Conservation (phyloP, 768 basidiomycete species). For the Lactarius sanguifluus region DNA sequence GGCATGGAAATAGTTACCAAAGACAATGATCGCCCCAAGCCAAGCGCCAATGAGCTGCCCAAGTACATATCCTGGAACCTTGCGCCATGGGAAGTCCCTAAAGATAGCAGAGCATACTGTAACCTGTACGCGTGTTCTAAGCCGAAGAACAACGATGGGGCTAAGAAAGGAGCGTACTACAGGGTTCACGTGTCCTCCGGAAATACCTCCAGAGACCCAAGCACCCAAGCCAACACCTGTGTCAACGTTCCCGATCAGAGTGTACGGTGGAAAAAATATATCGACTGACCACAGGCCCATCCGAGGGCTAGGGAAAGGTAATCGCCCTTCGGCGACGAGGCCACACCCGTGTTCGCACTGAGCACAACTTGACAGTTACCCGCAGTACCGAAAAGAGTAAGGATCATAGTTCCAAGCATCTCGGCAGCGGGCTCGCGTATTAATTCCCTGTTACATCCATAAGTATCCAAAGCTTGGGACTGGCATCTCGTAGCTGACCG, state of each 20-base stretch:
- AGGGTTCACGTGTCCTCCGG: conserved; percentile 61
- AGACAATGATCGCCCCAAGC: conserved; percentile 55
- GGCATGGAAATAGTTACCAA: conserved; percentile 66
- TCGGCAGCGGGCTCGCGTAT: conserved; percentile 34
- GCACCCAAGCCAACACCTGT: conserved; percentile 63
- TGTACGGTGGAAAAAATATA: not conserved
- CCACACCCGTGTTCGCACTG: conserved; percentile 27
- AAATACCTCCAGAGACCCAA: conserved; percentile 64
- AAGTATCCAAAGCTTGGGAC: not conserved
- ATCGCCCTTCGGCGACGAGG: conserved; percentile 32
- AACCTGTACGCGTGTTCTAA: conserved; percentile 41
- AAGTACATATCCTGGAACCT: conserved; percentile 69
- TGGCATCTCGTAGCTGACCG: conserved; percentile 19
- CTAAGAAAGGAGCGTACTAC: conserved; percentile 29
- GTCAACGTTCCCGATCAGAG: conserved; percentile 14
- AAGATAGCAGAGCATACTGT: conserved; percentile 68
- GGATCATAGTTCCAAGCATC: conserved; percentile 33
- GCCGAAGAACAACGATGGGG: not conserved
- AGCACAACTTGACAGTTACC: conserved; percentile 32
- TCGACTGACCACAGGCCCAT: conserved; percentile 31
- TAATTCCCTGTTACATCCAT: not conserved
- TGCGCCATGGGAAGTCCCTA: conserved; percentile 76
- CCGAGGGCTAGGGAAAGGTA: conserved; percentile 28
- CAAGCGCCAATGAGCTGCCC: conserved; percentile 63
- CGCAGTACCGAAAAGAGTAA: conserved; percentile 31